Evolutionary conservation across 352 stramenopile genomes (phyloP).

Genomic region (Sclerospora graminicola): DNA sequence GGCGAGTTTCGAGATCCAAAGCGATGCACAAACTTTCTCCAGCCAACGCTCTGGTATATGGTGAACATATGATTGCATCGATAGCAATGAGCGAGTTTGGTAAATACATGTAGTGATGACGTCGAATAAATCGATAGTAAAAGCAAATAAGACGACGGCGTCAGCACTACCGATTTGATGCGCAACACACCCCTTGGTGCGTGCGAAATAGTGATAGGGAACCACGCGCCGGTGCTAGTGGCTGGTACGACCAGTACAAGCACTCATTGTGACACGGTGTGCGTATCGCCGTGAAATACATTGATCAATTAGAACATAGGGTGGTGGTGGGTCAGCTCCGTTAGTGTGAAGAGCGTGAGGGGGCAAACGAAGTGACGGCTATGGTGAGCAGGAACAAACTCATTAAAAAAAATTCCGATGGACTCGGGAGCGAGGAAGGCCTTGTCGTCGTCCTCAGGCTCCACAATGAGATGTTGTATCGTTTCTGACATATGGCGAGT

Average conservation of each 20-base stretch:
- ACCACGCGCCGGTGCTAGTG: conserved; percentile 50
- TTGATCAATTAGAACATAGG: conserved; percentile 22
- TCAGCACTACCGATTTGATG: conserved; percentile 21
- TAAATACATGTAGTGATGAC: conserved; percentile 17
- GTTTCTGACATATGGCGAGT: conserved; percentile 11
- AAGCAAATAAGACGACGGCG: conserved; percentile 9
- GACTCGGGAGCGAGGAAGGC: conserved; percentile 11
- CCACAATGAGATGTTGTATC: conserved; percentile 7
- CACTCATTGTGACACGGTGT: conserved; percentile 28
- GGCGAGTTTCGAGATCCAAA: conserved; percentile 14
- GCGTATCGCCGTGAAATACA: conserved; percentile 26
- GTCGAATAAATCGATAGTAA: conserved; percentile 9
- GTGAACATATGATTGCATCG: conserved; percentile 47
- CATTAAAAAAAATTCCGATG: conserved; percentile 33
- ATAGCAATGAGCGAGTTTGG: conserved; percentile 18
- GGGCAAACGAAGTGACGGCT: conserved; percentile 46
- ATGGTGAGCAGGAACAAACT: conserved; percentile 46
- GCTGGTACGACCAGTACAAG: conserved; percentile 36
- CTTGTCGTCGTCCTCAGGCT: conserved; percentile 16
- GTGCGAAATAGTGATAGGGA: conserved; percentile 41
- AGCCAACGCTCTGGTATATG: conserved; percentile 57
- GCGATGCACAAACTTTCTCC: conserved; percentile 40
- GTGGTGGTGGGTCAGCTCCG: conserved; percentile 39
- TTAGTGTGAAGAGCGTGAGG: conserved; percentile 50
- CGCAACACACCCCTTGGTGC: conserved; percentile 12